Evolutionary conservation across 306 rosid genomes (phyloP), one percentile per base, ranked within the genome.

Genomic region (Carpinus viminea): DNA sequence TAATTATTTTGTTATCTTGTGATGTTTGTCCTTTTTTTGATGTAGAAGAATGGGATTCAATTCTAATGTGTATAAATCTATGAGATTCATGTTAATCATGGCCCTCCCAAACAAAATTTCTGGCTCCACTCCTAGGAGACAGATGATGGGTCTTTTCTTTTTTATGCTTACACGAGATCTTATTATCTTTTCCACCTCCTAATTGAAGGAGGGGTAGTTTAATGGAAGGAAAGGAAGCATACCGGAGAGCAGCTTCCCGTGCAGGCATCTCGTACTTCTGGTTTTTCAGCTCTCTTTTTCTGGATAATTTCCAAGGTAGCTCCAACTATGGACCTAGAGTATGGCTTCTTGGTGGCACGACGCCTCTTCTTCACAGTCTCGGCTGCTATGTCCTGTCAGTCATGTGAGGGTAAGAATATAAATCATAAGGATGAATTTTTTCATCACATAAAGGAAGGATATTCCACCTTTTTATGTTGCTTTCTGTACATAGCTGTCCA

Each of bases 401-500:
- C 8, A 62, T 20, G 24, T 21, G 10, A n/a, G 48, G 28, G 5
- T 28, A 11, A 66, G 10, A 36, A 66, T 8, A 36, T 41, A 17
- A 17, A 18, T 36, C 50, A 66, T 38, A 13, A 16, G n/a, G 43
- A 61, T 28, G 68, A 13, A 31, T 26, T 28, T 4, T 26, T 61
- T 2, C 17, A 36, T 26, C 8, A 38, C 50, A 66, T 38, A 17
- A 38, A 8, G 16, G 5, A 17, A 66, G 48, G 48, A 18, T 18
- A 38, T n/a, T 8, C 47, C 53, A 91, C 98, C 93, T 91, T 93
- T 84, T 91, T 93, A 70, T 87, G 97, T 53, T 92, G 97, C 89
- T 92, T 92, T 85, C 97, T 82, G 70, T 73, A 92, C 97, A 92
- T 92, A 43, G 97, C 97, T 74, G 95, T 92, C 97, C 95, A 88